These are phyloP conservation scores for Blakeslea trispora DNA, from an alignment of 371 early-diverging fungal genomes.

Conservation along the genomic window DNA sequence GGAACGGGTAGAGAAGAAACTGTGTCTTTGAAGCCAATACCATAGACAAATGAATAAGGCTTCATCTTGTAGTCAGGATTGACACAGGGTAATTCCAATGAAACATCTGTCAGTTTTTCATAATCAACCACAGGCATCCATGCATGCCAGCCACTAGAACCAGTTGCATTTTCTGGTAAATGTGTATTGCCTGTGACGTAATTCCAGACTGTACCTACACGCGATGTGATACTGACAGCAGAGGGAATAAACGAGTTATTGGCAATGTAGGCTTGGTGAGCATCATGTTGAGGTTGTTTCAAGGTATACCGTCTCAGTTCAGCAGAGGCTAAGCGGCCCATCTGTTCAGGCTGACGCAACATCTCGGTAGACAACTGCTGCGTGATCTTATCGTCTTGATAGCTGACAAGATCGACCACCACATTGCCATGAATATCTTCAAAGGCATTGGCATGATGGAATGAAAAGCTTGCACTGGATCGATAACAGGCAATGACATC, in stretches of 20 bases:
- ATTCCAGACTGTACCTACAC: slow-evolving; percentile 32
- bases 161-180: background rate
- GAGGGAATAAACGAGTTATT: slow-evolving; percentile 34
- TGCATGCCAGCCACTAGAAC: slow-evolving; percentile 26
- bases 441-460: slow-evolving; percentile 76
- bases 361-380: slow-evolving; percentile 56
- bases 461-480: slow-evolving; percentile 59
- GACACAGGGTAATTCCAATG: slow-evolving; percentile 67
- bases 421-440: slow-evolving; percentile 67
- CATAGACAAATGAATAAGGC: slow-evolving; percentile 68
- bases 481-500: slow-evolving; percentile 64
- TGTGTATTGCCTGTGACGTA: slow-evolving; percentile 9
- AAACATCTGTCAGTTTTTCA: slow-evolving; percentile 29
- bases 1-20: slow-evolving; percentile 55
- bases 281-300: slow-evolving; percentile 55
- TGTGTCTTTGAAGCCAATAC: slow-evolving; percentile 47
- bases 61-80: slow-evolving; percentile 57
- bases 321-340: slow-evolving; percentile 49
- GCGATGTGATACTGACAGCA: slow-evolving; percentile 27
- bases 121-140: slow-evolving; percentile 33
- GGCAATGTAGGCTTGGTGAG: slow-evolving; percentile 44
- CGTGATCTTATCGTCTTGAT: slow-evolving; percentile 62
- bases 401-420: slow-evolving; percentile 62
- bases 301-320: slow-evolving; percentile 65
- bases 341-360: slow-evolving; percentile 47